Evolutionary conservation across 2,329 filamentous ascomycete genomes (phyloP), one percentile per base, ranked within the genome.

Genomic region (Epichloe festucae): DNA sequence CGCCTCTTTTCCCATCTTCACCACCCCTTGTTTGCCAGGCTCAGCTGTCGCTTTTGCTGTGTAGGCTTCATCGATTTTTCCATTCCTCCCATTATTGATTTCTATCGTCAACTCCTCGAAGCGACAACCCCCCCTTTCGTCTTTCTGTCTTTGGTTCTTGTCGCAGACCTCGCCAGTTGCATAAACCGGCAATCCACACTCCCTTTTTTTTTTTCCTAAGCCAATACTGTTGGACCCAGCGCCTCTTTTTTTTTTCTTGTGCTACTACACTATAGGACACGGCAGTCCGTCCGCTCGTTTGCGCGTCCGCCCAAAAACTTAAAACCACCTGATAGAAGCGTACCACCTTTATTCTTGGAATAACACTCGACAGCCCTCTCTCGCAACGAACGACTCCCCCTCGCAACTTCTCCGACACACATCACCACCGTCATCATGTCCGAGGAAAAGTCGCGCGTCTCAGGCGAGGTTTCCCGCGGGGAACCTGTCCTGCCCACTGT

Each of bases 381-480:
- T 45, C 43, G n/a, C 27, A 46, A 8, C 58, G 55, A 52, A 48
- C 54, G 56, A 54, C 59, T 2, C 17, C 62, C 57, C 56, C 38
- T 43, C 21, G 42, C 23, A 77, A 48, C 48, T n/a, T 21, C 43
- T 27, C 39, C 47, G 46, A 51, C 45, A 36, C 45, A 36, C 40
- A 39, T 49, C 19, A 27, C 45, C 39, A 42, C 21, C 49, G 19
- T 43, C 60, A 62, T 36, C 45, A 69, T 69, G 67, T 66, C 67
- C 56, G 85, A 86, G 66, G 87, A 95, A 70, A 96, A 95, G 73
- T 83, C 78, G 61, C 85, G 90, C 65, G 76, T 82, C 62, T 95
- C 89, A 46, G 86, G 86, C 68, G 90, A 95, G 68, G 74, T 78
- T 61, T 73, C 79, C 52, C 79, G 85, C 68, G 62, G 69, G 50